Evolutionary conservation across 495 filamentous ascomycete species (phyloP).

Genomic region (Penicillium manginii): DNA sequence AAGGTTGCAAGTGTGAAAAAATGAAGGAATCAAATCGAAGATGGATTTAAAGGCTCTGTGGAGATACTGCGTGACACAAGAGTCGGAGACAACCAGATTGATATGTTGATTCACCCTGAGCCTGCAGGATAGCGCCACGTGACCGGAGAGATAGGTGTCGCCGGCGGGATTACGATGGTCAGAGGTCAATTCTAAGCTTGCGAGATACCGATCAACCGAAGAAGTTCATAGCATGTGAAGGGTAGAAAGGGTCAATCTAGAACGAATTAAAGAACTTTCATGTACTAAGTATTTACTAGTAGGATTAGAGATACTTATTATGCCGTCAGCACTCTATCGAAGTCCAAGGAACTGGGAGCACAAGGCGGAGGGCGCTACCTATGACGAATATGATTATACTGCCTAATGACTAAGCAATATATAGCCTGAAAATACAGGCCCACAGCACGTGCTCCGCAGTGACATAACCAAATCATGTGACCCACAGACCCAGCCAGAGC

Average conservation of each 20-base stretch:
- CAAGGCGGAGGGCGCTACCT: neutral
- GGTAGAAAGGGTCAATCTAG: neutral
- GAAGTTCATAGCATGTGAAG: neutral
- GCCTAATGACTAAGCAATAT: neutral
- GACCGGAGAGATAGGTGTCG: slow-evolving; percentile 20
- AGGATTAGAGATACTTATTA: too few relatives aligned
- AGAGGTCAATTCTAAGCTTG: neutral
- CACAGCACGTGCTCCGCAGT: neutral
- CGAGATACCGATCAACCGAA: neutral
- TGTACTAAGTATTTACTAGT: too few relatives aligned
- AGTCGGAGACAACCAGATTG: neutral
- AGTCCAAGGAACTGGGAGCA: neutral
- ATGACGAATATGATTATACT: too few relatives aligned
- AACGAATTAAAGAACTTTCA: too few relatives aligned
- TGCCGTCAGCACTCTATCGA: slow-evolving; percentile 7
- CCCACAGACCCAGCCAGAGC: slow-evolving; percentile 33
- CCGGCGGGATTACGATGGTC: slow-evolving; percentile 10
- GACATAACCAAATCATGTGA: slow-evolving; percentile 30
- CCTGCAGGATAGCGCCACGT: slow-evolving; percentile 13
- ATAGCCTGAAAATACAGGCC: neutral
- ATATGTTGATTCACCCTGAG: neutral
- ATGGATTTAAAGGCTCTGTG: neutral
- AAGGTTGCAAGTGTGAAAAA: neutral
- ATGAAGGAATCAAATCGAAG: neutral
- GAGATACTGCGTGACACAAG: neutral